phyloP scores from a whole-genome alignment of 2,329 filamentous ascomycete species.

The Diaporthe longicolla region DNA sequence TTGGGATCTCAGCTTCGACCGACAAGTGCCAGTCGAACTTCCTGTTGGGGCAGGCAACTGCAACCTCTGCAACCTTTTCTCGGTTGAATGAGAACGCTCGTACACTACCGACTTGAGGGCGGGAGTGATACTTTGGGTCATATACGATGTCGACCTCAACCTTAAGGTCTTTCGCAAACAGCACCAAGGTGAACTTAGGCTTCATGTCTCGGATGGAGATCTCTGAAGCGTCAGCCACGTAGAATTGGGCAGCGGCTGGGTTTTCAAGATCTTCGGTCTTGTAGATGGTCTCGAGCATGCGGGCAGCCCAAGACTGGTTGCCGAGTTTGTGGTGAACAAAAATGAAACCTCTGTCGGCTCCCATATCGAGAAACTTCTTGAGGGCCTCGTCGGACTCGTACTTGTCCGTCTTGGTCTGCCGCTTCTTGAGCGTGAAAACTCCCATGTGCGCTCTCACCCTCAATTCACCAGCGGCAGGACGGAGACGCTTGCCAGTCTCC shows the following conservation, averaged over 20 bases:
- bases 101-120: background rate
- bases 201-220: constrained; percentile 37
- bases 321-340: constrained; percentile 36
- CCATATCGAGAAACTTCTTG: constrained; percentile 16
- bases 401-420: constrained; percentile 1
- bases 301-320: constrained; percentile 8
- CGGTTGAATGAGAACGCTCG: constrained; percentile 39
- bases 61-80: constrained; percentile 45
- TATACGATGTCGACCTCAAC: constrained; percentile 45
- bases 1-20: constrained; percentile 48
- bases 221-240: constrained; percentile 8
- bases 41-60: constrained; percentile 52
- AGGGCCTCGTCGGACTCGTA: constrained; percentile 23
- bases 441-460: constrained; percentile 39
- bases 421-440: constrained; percentile 8
- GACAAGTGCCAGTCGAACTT: constrained; percentile 56
- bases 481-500: constrained; percentile 36
- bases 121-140: background rate
- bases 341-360: constrained; percentile 29
- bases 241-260: background rate
- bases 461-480: constrained; percentile 32
- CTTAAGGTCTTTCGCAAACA: constrained; percentile 43
- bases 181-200: constrained; percentile 41
- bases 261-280: constrained; percentile 24
- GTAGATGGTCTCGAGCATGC: constrained; percentile 36